phyloP scores from a whole-genome alignment of 345 rosid genomes.

The Salix brachista region DNA sequence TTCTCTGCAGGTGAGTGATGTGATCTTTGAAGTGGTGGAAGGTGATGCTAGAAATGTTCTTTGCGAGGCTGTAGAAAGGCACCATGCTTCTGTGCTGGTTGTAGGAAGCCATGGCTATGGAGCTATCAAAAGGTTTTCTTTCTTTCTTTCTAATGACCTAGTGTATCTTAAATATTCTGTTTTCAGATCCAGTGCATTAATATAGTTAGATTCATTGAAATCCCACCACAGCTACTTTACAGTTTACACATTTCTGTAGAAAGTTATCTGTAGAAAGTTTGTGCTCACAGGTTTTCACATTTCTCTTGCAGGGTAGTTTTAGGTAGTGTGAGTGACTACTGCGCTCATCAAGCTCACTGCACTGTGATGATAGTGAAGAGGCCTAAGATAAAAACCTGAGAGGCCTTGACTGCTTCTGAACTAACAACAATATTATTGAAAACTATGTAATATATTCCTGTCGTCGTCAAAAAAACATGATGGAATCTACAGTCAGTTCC shows the following conservation, averaged over 20 bases:
- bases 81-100: slow-evolving; percentile 78
- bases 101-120: slow-evolving; percentile 99
- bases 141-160: not conserved
- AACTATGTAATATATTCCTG: not conserved
- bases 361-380: slow-evolving; percentile 89
- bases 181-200: not conserved
- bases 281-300: not conserved
- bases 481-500: not conserved
- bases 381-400: slow-evolving; percentile 73
- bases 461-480: not conserved
- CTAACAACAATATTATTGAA: not conserved
- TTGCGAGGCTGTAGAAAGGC: slow-evolving; percentile 80
- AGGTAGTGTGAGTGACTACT: slow-evolving; percentile 94
- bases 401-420: not conserved
- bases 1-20: slow-evolving; percentile 53
- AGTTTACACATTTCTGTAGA: not conserved
- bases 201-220: not conserved
- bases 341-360: slow-evolving; percentile 97
- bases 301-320: slow-evolving; percentile 70
- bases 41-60: slow-evolving; percentile 93
- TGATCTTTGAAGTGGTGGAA: slow-evolving; percentile 51
- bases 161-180: not conserved
- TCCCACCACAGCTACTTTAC: not conserved
- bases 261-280: not conserved
- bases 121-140: slow-evolving; percentile 71